Evolutionary conservation across 768 basidiomycete genomes (phyloP).

Genomic region (Hericium rajendrae): DNA sequence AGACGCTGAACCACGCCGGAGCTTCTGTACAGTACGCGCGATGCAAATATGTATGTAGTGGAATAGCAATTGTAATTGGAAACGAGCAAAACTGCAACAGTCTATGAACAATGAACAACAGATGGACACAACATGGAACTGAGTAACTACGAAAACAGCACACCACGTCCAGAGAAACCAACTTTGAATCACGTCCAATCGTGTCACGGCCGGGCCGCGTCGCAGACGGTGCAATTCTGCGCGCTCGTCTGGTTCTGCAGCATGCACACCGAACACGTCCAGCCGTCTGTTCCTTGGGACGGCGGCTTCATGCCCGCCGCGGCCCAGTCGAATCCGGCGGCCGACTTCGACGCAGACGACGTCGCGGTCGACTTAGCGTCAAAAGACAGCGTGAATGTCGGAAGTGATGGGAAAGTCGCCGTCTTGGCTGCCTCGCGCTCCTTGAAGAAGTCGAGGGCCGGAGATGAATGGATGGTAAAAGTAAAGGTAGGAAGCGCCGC

Average conservation of each 20-base stretch:
- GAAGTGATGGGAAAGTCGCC: conserved; percentile 4
- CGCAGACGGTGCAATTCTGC: conserved; percentile 24
- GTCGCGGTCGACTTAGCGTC: conserved; percentile 8
- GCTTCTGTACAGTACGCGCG: neutral
- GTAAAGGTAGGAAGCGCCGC: conserved; percentile 38
- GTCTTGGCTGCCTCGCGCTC: neutral
- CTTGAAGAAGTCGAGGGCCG: neutral
- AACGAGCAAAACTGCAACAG: too few relatives aligned
- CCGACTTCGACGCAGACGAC: conserved; percentile 1
- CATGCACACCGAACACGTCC: conserved; percentile 33
- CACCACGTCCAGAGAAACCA: neutral
- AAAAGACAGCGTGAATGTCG: neutral
- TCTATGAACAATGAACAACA: neutral
- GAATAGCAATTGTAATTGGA: neutral
- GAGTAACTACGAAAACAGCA: neutral
- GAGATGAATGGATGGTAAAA: conserved; percentile 21
- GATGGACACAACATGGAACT: neutral
- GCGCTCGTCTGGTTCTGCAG: conserved; percentile 17
- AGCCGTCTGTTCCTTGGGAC: conserved; percentile 19
- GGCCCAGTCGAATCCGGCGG: conserved; percentile 27
- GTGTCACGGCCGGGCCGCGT: conserved; percentile 8
- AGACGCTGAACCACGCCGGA: too few relatives aligned
- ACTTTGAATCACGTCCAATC: neutral
- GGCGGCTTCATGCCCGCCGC: conserved; percentile 27
- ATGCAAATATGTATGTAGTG: conserved; percentile 10